These are phyloP conservation scores for Aspergillus quadricinctus DNA, from an alignment of 2,329 filamentous ascomycete genomes.

Conservation along the genomic window DNA sequence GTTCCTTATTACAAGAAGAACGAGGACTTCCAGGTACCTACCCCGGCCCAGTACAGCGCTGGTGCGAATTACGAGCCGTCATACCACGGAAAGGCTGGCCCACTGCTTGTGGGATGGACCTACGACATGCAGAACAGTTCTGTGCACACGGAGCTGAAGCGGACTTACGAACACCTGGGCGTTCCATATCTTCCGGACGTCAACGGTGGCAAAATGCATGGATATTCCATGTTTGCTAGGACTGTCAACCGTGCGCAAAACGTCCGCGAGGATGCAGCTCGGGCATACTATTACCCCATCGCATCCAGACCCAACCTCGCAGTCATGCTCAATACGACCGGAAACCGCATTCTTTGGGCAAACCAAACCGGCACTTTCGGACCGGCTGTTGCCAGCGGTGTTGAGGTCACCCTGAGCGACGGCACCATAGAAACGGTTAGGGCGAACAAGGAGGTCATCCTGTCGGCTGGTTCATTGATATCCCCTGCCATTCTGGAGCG, in stretches of 20 bases:
- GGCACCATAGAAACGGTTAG: conserved; percentile 18
- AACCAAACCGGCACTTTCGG: conserved; percentile 4
- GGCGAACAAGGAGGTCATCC: conserved; percentile 50
- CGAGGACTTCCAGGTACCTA: conserved; percentile 21
- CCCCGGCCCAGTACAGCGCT: conserved; percentile 13
- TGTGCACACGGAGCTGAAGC: conserved; percentile 30
- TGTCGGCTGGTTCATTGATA: conserved; percentile 56
- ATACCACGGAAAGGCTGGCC: conserved; percentile 28
- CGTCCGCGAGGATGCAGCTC: conserved; percentile 45
- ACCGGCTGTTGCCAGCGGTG: conserved; percentile 24
- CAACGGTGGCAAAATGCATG: conserved; percentile 44
- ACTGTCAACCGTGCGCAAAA: conserved; percentile 38
- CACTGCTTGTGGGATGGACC: conserved; percentile 27
- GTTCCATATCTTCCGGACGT: conserved; percentile 41
- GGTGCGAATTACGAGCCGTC: conserved; percentile 25
- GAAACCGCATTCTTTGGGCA: conserved; percentile 39
- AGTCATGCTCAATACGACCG: conserved; percentile 41
- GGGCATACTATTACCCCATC: conserved; percentile 47
- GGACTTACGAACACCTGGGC: conserved; percentile 36
- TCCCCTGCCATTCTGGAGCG: conserved; percentile 56
- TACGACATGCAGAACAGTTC: conserved; percentile 18
- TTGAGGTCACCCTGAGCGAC: conserved; percentile 23
- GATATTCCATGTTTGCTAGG: conserved; percentile 40
- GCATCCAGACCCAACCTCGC: conserved; percentile 41
- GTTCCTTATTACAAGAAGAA: conserved; percentile 28